Percentiles rank a stretch among this genome's conserved stretches.
Conservation (phyloP, 1,284 basidiomycete species). For the Sporisorium reilianum region DNA sequence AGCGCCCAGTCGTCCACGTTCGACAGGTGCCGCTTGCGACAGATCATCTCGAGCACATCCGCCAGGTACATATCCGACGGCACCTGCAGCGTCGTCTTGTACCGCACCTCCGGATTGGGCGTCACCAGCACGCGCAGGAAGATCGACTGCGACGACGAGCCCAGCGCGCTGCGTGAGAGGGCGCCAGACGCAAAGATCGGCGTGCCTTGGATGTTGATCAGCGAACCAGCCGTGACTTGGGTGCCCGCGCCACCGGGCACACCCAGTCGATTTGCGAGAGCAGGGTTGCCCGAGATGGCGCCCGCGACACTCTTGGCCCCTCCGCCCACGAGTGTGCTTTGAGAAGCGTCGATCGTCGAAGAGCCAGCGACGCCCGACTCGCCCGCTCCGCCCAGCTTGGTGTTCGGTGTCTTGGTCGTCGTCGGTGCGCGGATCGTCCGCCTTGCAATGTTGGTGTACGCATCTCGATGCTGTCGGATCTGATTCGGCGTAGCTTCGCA, state of each 20-base stretch:
- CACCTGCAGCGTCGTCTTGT: conserved; percentile 69
- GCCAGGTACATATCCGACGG: conserved; percentile 92
- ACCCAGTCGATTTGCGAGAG: conserved; percentile 36
- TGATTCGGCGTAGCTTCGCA: conserved; percentile 79
- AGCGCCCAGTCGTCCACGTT: conserved; percentile 65
- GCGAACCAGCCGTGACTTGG: conserved; percentile 38
- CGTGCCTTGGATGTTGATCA: conserved; percentile 55
- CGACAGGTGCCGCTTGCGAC: conserved; percentile 61
- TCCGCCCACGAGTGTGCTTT: conserved; percentile 28
- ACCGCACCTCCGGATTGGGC: conserved; percentile 59
- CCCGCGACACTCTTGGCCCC: conserved; percentile 25
- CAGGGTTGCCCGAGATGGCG: conserved; percentile 33
- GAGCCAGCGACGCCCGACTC: conserved; percentile 26
- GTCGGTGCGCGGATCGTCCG: conserved; percentile 36
- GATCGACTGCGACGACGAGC: conserved; percentile 50
- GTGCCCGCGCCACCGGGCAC: conserved; percentile 21
- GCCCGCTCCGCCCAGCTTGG: conserved; percentile 10
- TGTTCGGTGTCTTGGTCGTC: conserved; percentile 10
- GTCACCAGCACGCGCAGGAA: conserved; percentile 63
- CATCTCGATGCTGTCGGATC: conserved; percentile 81
- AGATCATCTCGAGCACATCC: conserved; percentile 82
- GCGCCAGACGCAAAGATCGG: conserved; percentile 60
- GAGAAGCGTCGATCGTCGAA: conserved; percentile 20
- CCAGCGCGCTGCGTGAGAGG: conserved; percentile 45
- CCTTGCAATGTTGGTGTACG: conserved; percentile 33